These are phyloP conservation scores for Claviceps humidiphila DNA, from an alignment of 2,329 filamentous ascomycete species.

Conservation along the genomic window DNA sequence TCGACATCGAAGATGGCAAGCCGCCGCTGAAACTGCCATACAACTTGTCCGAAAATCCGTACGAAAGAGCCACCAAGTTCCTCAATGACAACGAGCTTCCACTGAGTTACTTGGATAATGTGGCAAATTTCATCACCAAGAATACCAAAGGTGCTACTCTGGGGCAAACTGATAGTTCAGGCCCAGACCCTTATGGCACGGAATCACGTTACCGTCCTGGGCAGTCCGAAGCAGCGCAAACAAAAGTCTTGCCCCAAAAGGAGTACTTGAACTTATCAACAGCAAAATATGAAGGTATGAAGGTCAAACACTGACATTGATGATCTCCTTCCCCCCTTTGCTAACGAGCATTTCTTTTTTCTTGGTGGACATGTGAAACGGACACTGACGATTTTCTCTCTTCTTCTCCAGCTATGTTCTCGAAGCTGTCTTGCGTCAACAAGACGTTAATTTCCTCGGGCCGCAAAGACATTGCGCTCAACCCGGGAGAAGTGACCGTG, in stretches of 20 bases:
- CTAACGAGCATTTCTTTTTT: neutral
- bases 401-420: conserved; percentile 45
- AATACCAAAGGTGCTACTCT: conserved; percentile 81
- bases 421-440: conserved; percentile 66
- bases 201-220: conserved; percentile 70
- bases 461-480: conserved; percentile 60
- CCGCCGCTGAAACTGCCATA: conserved; percentile 88
- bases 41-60: conserved; percentile 85
- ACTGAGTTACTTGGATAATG: conserved; percentile 75
- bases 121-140: conserved; percentile 80
- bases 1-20: conserved; percentile 90
- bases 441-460: conserved; percentile 56
- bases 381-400: conserved; percentile 10
- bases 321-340: too few species aligned
- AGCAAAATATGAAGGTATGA: conserved; percentile 50
- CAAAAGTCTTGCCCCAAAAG: conserved; percentile 61
- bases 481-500: conserved; percentile 53
- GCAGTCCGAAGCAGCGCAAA: conserved; percentile 24
- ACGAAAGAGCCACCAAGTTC: conserved; percentile 83
- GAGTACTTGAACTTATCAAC: conserved; percentile 65
- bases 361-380: neutral
- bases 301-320: neutral
- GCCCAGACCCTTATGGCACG: conserved; percentile 62
- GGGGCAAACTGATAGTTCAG: conserved; percentile 43
- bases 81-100: conserved; percentile 81